Percentiles rank a stretch among this genome's conserved stretches.
phyloP scores from a whole-genome alignment of 371 early-diverging fungal species.

The Basidiobolus meristosporus region DNA sequence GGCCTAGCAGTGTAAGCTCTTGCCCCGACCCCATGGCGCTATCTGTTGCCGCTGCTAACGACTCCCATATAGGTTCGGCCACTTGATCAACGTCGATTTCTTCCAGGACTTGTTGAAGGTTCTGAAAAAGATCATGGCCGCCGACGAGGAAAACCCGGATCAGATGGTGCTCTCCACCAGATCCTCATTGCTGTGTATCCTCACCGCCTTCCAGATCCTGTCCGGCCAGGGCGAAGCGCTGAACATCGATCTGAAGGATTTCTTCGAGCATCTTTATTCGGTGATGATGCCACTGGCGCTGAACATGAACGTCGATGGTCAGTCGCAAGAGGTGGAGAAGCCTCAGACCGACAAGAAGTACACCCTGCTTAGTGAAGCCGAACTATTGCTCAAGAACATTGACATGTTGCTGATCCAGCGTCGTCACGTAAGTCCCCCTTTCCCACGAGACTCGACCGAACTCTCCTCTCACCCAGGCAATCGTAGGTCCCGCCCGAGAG shows the following conservation, averaged over 20 bases:
- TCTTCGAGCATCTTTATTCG: constrained; percentile 59
- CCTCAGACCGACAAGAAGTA: constrained; percentile 44
- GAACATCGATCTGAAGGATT: constrained; percentile 73
- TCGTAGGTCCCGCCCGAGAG: constrained; percentile 41
- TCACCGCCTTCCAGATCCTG: constrained; percentile 69
- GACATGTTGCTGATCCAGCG: constrained; percentile 66
- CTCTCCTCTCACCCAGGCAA: too few relatives aligned
- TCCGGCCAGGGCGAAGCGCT: constrained; percentile 75
- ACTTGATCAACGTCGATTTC: constrained; percentile 85
- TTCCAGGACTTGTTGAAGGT: constrained; percentile 73
- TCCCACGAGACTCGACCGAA: too few relatives aligned
- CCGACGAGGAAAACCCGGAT: constrained; percentile 10
- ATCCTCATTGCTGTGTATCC: constrained; percentile 52
- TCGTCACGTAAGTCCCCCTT: too few relatives aligned
- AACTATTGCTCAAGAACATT: constrained; percentile 54
- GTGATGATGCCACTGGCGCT: constrained; percentile 47
- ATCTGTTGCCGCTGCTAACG: not conserved
- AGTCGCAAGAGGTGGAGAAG: constrained; percentile 5
- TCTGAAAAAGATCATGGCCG: constrained; percentile 55
- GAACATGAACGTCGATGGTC: constrained; percentile 11
- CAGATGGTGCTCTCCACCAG: constrained; percentile 12
- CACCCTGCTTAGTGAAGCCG: too few relatives aligned
- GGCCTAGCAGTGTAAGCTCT: constrained; percentile 57
- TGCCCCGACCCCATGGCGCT: not conserved
- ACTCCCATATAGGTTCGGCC: constrained; percentile 41